Base-by-base conservation (phyloP, 1,139 yeast species). In the Yamadazyma triangularis region DNA sequence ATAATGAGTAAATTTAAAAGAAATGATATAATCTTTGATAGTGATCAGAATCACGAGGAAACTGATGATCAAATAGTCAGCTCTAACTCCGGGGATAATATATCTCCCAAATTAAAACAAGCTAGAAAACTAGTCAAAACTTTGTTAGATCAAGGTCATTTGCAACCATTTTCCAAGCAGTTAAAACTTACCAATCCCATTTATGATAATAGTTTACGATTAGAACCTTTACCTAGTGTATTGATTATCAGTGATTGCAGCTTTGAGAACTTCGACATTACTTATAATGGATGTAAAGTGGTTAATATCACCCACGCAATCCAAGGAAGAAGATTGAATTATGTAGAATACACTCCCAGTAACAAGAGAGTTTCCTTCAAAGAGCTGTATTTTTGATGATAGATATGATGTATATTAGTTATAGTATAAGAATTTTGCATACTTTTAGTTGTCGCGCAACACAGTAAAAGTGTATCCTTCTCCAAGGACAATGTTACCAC, bases 271-370 rank as follows among this genome's bases (percentile, higher is more conserved):
- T 84, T 83, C 51, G 86, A 83, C 37, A 77, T 84, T 22, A 76
- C 84, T 0, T 87, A 86, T 51, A 83, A 84, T 47, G 95, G 91
- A 2, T 86, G 96, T 50, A 78, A 77, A 51, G 83, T 85, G 16
- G 51, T 86, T 23, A 91, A 88, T 46, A 72, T 93, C 0, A 85
- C 93, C 0, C 55, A 55, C 31, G 46, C 77, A 9, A 18, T 18
- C 9, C 58, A 62, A 18, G 56, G 56, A 15, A 58, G 60, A 23
- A 66, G 58, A 35, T 64, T 81, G 24, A 74, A 76, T 41, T 89
- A 85, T 60, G 59, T 79, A 15, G 95, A 85, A 53, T 88, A 84
- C 49, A 60, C 49, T 32, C 88, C 95, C 1, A 58, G 74, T 10
- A 51, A 64, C 2, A 79, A 75, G 56, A 66, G 60, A 39, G 66